Evolutionary conservation across 129 eudicot genomes (phyloP), one percentile per base, ranked within the genome.

Genomic region (Saussurea involucrata): DNA sequence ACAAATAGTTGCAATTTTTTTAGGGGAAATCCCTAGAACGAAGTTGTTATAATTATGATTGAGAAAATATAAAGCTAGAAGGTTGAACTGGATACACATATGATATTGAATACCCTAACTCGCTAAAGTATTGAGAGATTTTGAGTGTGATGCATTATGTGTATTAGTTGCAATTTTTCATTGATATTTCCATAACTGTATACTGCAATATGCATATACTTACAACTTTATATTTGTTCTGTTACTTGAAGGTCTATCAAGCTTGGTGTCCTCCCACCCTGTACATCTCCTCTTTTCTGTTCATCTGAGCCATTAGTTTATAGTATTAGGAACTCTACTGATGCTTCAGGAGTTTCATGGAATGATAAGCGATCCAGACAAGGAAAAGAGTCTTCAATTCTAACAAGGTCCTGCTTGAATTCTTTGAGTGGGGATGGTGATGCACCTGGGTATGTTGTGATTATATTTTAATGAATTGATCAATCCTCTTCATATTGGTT

Each of bases 311-410:
- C 86, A 20, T 82, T 82, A 42, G 85, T 83, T 71, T 83, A 84
- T 68, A 86, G 85, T 36, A 84, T 84, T 46, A 86, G 93, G 79
- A 90, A 86, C 76, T 84, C 91, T n/a, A 71, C 82, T n/a, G 92
- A 88, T 75, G 90, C 82, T 53, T 84, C 93, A 49, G 89, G 90
- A 7, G 84, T 86, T 71, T 91, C 97, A 58, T 88, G 93, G 90
- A 85, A 80, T 68, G 90, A 89, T 66, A 87, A 85, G 81, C 80
- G 89, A 74, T 85, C 95, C 7, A 81, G 97, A 76, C 90, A 85
- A 63, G 95, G 89, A 68, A 89, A 85, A 68, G 90, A 87, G 77
- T 76, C 90, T 3, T 80, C 73, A 71, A 82, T 89, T 73, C 85
- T 92, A 57, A 81, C 95, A 22, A 85, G 92, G 53, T 89, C 97